A percentile compares a stretch with the other conserved stretches of the same genome.
Evolutionary conservation across 1,284 basidiomycete species (phyloP).

Genomic region (Irpex rosettiformis): DNA sequence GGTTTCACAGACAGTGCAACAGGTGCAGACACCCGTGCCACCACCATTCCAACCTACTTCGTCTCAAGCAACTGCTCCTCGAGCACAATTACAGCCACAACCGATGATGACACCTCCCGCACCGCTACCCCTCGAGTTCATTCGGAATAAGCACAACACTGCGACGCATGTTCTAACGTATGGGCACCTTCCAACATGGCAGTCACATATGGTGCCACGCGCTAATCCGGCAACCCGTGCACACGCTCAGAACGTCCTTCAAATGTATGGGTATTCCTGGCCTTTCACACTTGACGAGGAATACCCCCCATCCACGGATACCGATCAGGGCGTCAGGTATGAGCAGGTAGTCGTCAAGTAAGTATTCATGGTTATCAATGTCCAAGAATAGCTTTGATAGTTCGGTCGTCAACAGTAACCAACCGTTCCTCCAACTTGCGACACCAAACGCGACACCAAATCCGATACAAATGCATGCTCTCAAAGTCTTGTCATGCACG

Average conservation of each 20-base stretch:
- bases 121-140: conserved; percentile 18
- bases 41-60: conserved; percentile 1
- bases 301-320: conserved; percentile 36
- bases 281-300: conserved; percentile 58
- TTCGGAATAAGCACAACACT: conserved; percentile 29
- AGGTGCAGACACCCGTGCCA: background rate
- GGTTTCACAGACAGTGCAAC: background rate
- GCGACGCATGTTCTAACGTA: conserved; percentile 30
- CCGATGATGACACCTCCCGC: conserved; percentile 8
- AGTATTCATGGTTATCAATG: conserved; percentile 26
- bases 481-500: conserved; percentile 68
- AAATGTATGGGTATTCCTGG: conserved; percentile 56
- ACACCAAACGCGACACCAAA: conserved; percentile 52
- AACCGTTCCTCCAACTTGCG: conserved; percentile 53
- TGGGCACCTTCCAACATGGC: conserved; percentile 16
- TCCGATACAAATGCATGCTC: conserved; percentile 58
- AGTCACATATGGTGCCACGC: conserved; percentile 9
- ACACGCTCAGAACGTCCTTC: conserved; percentile 24
- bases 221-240: conserved; percentile 23
- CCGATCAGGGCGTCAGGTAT: conserved; percentile 55
- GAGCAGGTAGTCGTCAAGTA: conserved; percentile 55
- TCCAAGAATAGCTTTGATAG: background rate
- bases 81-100: conserved; percentile 10
- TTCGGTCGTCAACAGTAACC: conserved; percentile 38
- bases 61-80: conserved; percentile 1